Percentiles rank a stretch among this genome's conserved stretches.
Conservation (phyloP, 2,329 filamentous ascomycete genomes). For the Penicillium hesseltinei region DNA sequence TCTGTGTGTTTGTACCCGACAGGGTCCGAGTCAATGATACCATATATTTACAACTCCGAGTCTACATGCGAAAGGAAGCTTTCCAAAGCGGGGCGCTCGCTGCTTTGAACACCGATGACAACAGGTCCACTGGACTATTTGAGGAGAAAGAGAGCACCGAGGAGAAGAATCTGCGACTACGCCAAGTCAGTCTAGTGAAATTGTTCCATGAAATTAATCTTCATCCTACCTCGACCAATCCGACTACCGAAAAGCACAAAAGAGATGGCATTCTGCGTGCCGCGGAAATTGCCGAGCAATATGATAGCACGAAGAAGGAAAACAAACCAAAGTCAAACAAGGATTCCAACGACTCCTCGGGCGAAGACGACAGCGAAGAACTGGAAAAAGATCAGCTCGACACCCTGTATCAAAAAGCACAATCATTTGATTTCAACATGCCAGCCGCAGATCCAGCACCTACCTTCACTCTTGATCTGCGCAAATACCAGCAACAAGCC, state of each 20-base stretch:
- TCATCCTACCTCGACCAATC: constrained; percentile 70
- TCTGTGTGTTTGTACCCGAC: constrained; percentile 86
- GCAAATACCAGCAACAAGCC: constrained; percentile 93
- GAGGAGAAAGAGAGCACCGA: constrained; percentile 82
- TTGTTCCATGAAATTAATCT: constrained; percentile 87
- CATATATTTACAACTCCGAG: constrained; percentile 82
- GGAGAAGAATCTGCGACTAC: constrained; percentile 76
- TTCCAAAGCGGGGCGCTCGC: constrained; percentile 65
- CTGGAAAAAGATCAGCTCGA: constrained; percentile 95
- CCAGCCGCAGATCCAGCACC: constrained; percentile 79
- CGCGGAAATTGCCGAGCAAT: constrained; percentile 81
- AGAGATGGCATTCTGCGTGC: constrained; percentile 81
- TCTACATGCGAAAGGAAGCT: constrained; percentile 69
- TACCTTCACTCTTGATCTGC: constrained; percentile 77
- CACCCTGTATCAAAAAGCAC: constrained; percentile 88
- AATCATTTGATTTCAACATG: constrained; percentile 93
- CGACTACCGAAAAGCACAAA: constrained; percentile 71
- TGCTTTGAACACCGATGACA: constrained; percentile 54
- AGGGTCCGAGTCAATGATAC: constrained; percentile 85
- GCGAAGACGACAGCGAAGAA: constrained; percentile 83
- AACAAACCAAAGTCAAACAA: constrained; percentile 33
- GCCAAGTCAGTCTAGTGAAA: constrained; percentile 84
- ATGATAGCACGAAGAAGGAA: constrained; percentile 59
- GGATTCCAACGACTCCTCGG: constrained; percentile 47
- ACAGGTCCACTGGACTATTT: constrained; percentile 71